Evolutionary conservation across 176 grass and related monocot genomes (phyloP).

Genomic region (Thalia dealbata): DNA sequence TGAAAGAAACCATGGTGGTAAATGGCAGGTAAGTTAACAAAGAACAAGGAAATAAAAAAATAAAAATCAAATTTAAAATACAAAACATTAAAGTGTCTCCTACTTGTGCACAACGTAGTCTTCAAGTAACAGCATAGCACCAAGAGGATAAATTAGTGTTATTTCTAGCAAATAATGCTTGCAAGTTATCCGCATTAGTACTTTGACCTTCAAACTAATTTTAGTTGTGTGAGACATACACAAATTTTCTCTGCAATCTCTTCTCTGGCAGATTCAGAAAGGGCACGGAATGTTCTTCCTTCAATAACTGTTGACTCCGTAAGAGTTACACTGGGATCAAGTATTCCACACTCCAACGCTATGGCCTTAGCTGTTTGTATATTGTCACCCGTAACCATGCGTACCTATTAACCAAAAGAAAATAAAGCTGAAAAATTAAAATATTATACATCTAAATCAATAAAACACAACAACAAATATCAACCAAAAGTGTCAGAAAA

Average conservation of each 20-base stretch:
- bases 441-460: background rate
- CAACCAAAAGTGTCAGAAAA: background rate
- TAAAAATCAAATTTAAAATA: background rate
- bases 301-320: slow-evolving; percentile 46
- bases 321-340: slow-evolving; percentile 24
- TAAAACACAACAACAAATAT: background rate
- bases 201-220: no score
- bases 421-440: background rate
- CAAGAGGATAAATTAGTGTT: background rate
- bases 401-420: slow-evolving; percentile 46
- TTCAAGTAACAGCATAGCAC: background rate
- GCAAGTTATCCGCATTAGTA: background rate
- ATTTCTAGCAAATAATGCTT: background rate
- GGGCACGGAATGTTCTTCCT: slow-evolving; percentile 64
- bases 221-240: slow-evolving; percentile 30
- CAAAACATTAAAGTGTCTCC: background rate
- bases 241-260: slow-evolving; percentile 37
- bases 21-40: background rate
- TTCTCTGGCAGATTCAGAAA: slow-evolving; percentile 38
- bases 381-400: slow-evolving; percentile 99
- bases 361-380: slow-evolving; percentile 87
- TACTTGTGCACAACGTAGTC: background rate
- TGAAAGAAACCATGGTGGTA: background rate
- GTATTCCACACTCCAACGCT: slow-evolving; percentile 93
- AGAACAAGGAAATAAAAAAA: background rate